These are phyloP conservation scores for Tolypocladium endophyticum DNA, from an alignment of 2,329 filamentous ascomycete genomes.

Conservation along the genomic window DNA sequence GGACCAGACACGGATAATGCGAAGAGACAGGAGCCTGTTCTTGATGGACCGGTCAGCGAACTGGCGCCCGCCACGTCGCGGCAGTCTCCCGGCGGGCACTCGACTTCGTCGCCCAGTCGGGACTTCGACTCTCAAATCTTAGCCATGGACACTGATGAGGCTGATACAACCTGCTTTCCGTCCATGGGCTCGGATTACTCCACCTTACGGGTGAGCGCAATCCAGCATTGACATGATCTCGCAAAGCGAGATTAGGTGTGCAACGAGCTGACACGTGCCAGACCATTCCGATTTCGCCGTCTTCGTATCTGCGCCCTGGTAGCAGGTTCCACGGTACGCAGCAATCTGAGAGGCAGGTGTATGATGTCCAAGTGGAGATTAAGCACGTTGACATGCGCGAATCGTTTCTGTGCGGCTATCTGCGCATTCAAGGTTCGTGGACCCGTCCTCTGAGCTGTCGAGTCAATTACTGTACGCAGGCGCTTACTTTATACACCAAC, in stretches of 20 bases:
- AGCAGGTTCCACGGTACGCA: constrained; percentile 87
- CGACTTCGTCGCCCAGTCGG: constrained; percentile 7
- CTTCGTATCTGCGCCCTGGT: constrained; percentile 75
- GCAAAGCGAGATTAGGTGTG: background rate
- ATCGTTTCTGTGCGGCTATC: constrained; percentile 88
- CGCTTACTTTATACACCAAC: background rate
- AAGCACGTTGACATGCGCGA: constrained; percentile 93
- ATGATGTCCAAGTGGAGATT: constrained; percentile 93
- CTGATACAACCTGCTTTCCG: constrained; percentile 15
- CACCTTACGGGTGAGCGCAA: constrained; percentile 21
- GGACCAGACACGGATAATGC: constrained; percentile 16
- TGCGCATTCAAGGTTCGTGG: constrained; percentile 76
- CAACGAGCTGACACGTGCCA: constrained; percentile 19
- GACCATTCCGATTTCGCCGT: constrained; percentile 70
- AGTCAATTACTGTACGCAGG: background rate
- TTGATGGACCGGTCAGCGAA: constrained; percentile 3
- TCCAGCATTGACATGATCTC: background rate
- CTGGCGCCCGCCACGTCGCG: background rate
- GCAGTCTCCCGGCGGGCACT: constrained; percentile 2
- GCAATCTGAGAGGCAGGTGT: constrained; percentile 83
- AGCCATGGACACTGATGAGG: constrained; percentile 16
- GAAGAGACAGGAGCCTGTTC: constrained; percentile 20
- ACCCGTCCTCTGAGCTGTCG: background rate
- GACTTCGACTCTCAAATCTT: constrained; percentile 13
- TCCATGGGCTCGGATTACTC: constrained; percentile 28